Conservation (phyloP, 148 eudicot species). For the Pharnaceum exiguum region DNA sequence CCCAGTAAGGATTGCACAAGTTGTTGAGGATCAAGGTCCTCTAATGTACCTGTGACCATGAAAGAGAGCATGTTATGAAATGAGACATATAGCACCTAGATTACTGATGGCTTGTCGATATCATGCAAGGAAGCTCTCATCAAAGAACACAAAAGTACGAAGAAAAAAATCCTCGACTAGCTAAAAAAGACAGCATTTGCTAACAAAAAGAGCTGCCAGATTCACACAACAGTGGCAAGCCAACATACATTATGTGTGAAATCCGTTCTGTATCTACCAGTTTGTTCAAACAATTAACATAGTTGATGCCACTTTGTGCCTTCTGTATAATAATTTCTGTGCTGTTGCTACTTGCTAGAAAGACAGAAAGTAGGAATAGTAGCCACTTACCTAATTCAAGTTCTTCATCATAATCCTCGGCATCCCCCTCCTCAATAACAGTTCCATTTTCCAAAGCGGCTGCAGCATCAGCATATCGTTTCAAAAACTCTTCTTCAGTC, state of each 20-base stretch:
- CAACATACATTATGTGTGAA: too few species aligned
- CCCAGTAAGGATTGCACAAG: slow-evolving; percentile 37
- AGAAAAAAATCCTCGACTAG: too few species aligned
- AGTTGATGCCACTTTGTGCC: too few species aligned
- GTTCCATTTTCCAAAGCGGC: slow-evolving; percentile 57
- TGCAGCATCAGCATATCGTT: slow-evolving; percentile 78
- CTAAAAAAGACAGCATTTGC: too few species aligned
- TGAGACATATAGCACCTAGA: background rate
- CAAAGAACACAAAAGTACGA: background rate
- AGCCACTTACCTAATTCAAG: slow-evolving; percentile 60
- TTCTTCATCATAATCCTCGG: slow-evolving; percentile 55
- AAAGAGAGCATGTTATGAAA: background rate
- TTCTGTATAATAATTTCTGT: too few species aligned
- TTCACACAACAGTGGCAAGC: too few species aligned
- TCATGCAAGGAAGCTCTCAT: background rate
- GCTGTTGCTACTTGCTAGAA: too few species aligned
- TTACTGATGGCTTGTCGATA: background rate
- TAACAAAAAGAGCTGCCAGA: too few species aligned
- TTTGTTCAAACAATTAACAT: too few species aligned
- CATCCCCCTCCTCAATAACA: slow-evolving; percentile 51
- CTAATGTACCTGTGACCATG: slow-evolving; percentile 34
- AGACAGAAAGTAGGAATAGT: too few species aligned
- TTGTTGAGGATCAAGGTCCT: slow-evolving; percentile 42
- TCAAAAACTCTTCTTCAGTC: slow-evolving; percentile 75
- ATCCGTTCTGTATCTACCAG: too few species aligned